These are phyloP conservation scores for Anisodus tanguticus DNA, from an alignment of 257 asterid species.

Conservation along the genomic window DNA sequence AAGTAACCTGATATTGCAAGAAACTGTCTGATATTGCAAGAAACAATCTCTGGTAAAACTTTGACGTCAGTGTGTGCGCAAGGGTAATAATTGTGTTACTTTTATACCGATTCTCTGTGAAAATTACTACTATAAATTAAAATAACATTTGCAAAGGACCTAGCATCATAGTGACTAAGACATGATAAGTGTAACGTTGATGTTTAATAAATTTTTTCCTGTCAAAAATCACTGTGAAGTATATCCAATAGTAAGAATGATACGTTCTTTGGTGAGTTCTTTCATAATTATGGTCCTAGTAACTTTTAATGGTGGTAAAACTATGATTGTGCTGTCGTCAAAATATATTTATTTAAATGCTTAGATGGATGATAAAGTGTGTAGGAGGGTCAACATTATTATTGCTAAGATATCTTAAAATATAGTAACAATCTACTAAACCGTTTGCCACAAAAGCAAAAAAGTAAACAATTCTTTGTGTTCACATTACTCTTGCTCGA, in stretches of 20 bases:
- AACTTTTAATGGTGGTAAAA: neutral
- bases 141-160: neutral
- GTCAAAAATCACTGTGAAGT: neutral
- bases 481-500: neutral
- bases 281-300: constrained; percentile 14
- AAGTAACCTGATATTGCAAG: neutral
- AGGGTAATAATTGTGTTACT: too few species aligned
- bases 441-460: neutral
- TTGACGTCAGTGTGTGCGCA: too few species aligned
- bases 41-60: too few species aligned
- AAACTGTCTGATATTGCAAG: too few species aligned
- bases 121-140: neutral
- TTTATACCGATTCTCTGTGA: too few species aligned
- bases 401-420: neutral
- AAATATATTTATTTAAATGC: neutral
- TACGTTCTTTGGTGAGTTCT: neutral
- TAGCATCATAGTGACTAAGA: neutral
- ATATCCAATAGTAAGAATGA: neutral
- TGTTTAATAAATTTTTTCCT: neutral
- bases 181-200: neutral
- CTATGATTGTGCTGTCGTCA: neutral
- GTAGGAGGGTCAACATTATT: constrained; percentile 7
- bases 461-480: neutral
- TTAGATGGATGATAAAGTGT: constrained; percentile 3
- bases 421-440: constrained; percentile 1